Evolutionary conservation across 202 grass and related monocot species (phyloP), one percentile per base, ranked within the genome.

Genomic region (Tripidium arundinaceum): DNA sequence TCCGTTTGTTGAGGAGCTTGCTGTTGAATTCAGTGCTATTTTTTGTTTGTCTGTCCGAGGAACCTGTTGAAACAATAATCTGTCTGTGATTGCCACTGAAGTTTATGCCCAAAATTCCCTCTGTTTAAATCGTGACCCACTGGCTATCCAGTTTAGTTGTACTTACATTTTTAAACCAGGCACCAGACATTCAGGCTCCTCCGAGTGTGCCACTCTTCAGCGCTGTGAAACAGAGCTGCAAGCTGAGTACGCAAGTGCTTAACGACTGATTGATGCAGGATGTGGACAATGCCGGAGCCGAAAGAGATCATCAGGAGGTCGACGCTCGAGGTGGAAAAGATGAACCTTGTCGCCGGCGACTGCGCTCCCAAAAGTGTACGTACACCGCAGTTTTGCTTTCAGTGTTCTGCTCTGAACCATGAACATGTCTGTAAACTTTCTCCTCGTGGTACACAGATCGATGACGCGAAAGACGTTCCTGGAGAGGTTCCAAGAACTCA

Each of bases 281-380:
- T 94, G 90, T 99, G 87, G 96, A 93, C 86, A 29, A 85, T 99
- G 90, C 96, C 96, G 7, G 92, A 99, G 86, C 79, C 88, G 24
- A 99, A 93, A 79, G 88, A 91, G 29, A 76, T 91, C 14, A 87
- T 96, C 62, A 86, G 88, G 76, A 89, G 83, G 69, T 85, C 83
- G 7, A 83, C 46, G 3, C 78, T 92, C 29, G 80, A 93, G 76
- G 62, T 79, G 67, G 74, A 79, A 12, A 91, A 80, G 79, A 86
- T 93, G 86, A 91, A 85, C 54, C 77, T 90, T 18, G 85, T 91
- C 14, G 61, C 88, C 13, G 55, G 41, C 25, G 79, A 96, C 61
- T 99, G 96, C 36, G 77, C 52, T 85, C 74, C 64, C 11, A 93
- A 79, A 90, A 88, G 70, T 16, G 96, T 99, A 80, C 76, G 92